Percentiles rank a stretch among this genome's conserved stretches.
Conservation (phyloP, 2,329 filamentous ascomycete genomes). For the Cadophora sp. region DNA sequence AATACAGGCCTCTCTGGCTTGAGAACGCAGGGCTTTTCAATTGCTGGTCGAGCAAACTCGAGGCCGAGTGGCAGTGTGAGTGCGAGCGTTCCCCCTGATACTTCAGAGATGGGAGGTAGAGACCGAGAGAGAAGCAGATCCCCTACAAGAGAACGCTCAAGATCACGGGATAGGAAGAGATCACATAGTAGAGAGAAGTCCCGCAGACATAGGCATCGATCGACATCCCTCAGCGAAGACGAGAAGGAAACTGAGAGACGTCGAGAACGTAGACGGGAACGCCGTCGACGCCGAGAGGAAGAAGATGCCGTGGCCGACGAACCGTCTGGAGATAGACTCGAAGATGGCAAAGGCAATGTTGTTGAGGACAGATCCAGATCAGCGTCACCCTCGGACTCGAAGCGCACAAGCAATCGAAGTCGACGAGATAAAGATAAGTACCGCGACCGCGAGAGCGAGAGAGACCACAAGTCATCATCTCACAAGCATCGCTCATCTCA, state of each 20-base stretch:
- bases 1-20: conserved; percentile 79
- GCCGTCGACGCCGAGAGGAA: conserved; percentile 39
- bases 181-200: conserved; percentile 38
- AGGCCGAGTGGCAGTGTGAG: conserved; percentile 37
- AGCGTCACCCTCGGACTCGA: conserved; percentile 65
- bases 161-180: conserved; percentile 37
- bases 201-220: conserved; percentile 44
- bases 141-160: conserved; percentile 43
- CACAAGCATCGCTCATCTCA: conserved; percentile 54
- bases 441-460: conserved; percentile 52
- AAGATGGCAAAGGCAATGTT: conserved; percentile 48
- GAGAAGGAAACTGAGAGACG: conserved; percentile 44
- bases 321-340: conserved; percentile 30
- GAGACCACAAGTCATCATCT: conserved; percentile 50
- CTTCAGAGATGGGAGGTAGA: conserved; percentile 35
- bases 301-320: conserved; percentile 38
- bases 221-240: conserved; percentile 42
- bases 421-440: conserved; percentile 64
- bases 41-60: conserved; percentile 44
- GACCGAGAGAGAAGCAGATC: conserved; percentile 40
- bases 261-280: conserved; percentile 43
- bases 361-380: conserved; percentile 67
- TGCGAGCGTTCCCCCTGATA: conserved; percentile 40
- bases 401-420: conserved; percentile 64
- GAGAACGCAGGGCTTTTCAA: conserved; percentile 51